Base-by-base conservation (phyloP, 2,329 filamentous ascomycete genomes). In the Boeremia lycopersici region DNA sequence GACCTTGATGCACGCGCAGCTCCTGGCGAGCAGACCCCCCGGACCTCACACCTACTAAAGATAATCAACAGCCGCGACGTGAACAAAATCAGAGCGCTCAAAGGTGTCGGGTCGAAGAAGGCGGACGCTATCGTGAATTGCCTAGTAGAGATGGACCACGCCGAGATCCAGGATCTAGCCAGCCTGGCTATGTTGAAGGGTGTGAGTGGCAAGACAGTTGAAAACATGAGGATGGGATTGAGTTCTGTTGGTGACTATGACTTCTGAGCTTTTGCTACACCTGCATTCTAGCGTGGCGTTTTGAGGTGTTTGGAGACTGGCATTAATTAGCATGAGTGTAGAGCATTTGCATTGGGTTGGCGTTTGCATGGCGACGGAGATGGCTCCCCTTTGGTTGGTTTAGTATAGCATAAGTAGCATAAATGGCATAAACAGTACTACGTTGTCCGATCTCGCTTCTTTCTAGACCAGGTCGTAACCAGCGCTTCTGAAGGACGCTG, bases 41-140 rank as follows among this genome's bases (percentile, higher is more conserved):
- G 85, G 3, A 87, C 87, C 6, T 80, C 80, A 58, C 82, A 84
- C 55, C 76, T 92, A 2, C 80, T 92, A 2, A 79, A 84, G 41
- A 88, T 91, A 64, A 84, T 92, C 75, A 92, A 92, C 77, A 90
- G 87, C 17, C 82, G 87, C 43, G 86, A 92, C 57, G 75, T 88
- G 15, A 77, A 77, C 12, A 79, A 84, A 68, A 91, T 92, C 73
- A 84, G 83, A 65, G 77, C 84, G 3, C 79, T 92, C 1, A 85
- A 86, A 34, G 89, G 89, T 2, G 86, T 92, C 10, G 89, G 89
- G 0, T 80, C 85, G 1, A 91, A 91, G 77, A 89, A 87, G 71
- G 89, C 89, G 2, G 78, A 81, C 53, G 76, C 74, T 10, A 82
- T 82, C 33, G 79, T 82, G 1, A 77, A 78, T 34, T 78, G 74